A percentile compares a stretch with the other conserved stretches of the same genome.
Conservation (phyloP, 2,329 filamentous ascomycete genomes). For the Blastomyces parvus region DNA sequence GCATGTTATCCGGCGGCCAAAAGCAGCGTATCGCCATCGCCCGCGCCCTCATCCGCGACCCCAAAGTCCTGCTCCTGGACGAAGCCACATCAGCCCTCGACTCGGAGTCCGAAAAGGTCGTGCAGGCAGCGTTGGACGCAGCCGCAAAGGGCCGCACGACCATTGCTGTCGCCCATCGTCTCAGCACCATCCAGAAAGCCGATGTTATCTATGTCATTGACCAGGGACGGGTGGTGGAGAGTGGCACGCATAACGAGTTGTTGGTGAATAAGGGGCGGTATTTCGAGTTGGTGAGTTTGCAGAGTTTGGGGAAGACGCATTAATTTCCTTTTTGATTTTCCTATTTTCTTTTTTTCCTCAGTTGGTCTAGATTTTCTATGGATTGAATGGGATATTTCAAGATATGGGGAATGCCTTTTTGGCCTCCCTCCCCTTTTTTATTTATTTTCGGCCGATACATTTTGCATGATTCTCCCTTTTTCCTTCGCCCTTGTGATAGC, state of each 20-base stretch:
- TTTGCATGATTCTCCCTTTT: too few relatives aligned
- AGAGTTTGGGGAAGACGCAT: slow-evolving; percentile 59
- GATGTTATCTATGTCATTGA: slow-evolving; percentile 97
- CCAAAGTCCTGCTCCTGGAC: slow-evolving; percentile 74
- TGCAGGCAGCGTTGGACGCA: slow-evolving; percentile 65
- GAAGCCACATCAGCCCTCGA: slow-evolving; percentile 56
- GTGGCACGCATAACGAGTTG: slow-evolving; percentile 66
- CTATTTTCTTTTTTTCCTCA: too few relatives aligned
- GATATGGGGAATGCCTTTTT: neutral
- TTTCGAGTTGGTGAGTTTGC: slow-evolving; percentile 67
- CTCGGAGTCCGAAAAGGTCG: slow-evolving; percentile 43
- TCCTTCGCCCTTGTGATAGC: too few relatives aligned
- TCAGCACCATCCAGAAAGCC: slow-evolving; percentile 89
- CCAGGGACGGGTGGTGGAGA: slow-evolving; percentile 74
- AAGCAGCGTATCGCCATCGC: slow-evolving; percentile 94
- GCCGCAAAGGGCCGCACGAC: slow-evolving; percentile 80
- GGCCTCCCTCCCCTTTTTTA: too few relatives aligned
- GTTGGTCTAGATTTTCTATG: too few relatives aligned
- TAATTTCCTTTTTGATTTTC: neutral
- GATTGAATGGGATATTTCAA: neutral
- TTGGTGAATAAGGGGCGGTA: slow-evolving; percentile 63
- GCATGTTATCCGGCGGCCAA: slow-evolving; percentile 78
- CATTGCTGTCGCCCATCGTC: slow-evolving; percentile 83
- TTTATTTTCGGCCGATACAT: too few relatives aligned
- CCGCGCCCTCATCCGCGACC: slow-evolving; percentile 79